These are phyloP conservation scores for Trichoderma arundinaceum DNA, from an alignment of 2,329 filamentous ascomycete species.

Conservation along the genomic window DNA sequence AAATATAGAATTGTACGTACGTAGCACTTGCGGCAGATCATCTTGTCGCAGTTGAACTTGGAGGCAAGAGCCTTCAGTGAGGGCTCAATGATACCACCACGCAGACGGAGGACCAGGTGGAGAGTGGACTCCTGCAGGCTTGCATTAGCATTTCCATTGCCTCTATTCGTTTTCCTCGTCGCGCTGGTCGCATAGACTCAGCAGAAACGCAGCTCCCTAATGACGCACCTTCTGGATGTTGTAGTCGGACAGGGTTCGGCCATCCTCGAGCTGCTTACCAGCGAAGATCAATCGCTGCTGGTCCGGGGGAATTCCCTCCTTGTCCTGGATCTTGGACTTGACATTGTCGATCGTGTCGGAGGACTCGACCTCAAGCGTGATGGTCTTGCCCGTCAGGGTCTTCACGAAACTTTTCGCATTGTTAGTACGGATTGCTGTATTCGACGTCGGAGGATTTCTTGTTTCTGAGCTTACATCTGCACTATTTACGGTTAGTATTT, in stretches of 20 bases:
- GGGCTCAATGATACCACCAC: conserved; percentile 99
- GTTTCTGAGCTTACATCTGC: conserved; percentile 76
- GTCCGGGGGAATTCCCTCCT: conserved; percentile 98
- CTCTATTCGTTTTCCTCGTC: neutral
- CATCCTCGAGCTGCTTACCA: conserved; percentile 99
- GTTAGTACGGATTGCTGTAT: conserved; percentile 41
- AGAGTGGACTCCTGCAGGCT: conserved; percentile 85
- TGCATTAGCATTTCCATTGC: conserved; percentile 41
- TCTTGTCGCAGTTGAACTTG: conserved; percentile 99
- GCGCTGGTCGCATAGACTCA: neutral
- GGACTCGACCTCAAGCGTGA: conserved; percentile 99
- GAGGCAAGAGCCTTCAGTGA: conserved; percentile 97
- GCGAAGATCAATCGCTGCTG: conserved; percentile 99
- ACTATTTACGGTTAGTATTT: conserved; percentile 65
- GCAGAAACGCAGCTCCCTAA: neutral
- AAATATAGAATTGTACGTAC: conserved; percentile 65
- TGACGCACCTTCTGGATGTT: conserved; percentile 95
- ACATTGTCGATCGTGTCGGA: conserved; percentile 99
- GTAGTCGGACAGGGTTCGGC: conserved; percentile 95
- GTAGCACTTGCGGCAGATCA: conserved; percentile 99
- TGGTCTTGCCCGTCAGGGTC: conserved; percentile 99
- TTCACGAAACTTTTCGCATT: conserved; percentile 85
- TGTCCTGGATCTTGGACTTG: conserved; percentile 99
- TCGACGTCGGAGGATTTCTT: conserved; percentile 37
- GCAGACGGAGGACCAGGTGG: conserved; percentile 96